Evolutionary conservation across 2,329 filamentous ascomycete species (phyloP).

Genomic region (Colletotrichum kahawae): DNA sequence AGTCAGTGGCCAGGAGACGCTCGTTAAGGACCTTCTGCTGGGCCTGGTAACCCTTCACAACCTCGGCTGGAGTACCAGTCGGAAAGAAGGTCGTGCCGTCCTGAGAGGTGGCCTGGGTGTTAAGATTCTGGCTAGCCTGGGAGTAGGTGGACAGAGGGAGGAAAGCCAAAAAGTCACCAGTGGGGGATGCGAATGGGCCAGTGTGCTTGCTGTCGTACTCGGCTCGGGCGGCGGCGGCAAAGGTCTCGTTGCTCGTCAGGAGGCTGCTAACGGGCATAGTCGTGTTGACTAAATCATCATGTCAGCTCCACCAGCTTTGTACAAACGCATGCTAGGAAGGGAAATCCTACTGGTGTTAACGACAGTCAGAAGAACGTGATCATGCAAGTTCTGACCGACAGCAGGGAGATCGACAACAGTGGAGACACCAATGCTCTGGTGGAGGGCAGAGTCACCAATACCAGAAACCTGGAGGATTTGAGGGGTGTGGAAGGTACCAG

Average conservation of each 20-base stretch:
- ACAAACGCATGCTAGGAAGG: not conserved
- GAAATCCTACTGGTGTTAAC: conserved; percentile 7
- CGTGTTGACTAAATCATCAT: conserved; percentile 1
- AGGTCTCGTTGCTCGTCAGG: conserved; percentile 36
- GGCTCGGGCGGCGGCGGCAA: conserved; percentile 33
- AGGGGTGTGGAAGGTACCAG: conserved; percentile 44
- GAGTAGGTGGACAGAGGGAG: conserved; percentile 32
- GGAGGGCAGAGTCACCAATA: conserved; percentile 38
- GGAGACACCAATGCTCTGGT: conserved; percentile 10
- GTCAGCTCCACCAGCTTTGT: not conserved
- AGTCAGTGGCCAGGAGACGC: conserved; percentile 31
- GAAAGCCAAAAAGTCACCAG: conserved; percentile 22
- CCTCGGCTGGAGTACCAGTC: conserved; percentile 33
- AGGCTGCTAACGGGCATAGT: conserved; percentile 17
- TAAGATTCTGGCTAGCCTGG: conserved; percentile 24
- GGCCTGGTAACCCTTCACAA: conserved; percentile 40
- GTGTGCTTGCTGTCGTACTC: conserved; percentile 33
- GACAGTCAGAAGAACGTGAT: conserved; percentile 14
- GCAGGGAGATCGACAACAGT: conserved; percentile 19
- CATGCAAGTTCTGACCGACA: conserved; percentile 23
- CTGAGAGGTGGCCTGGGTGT: conserved; percentile 34
- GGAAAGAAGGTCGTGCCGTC: conserved; percentile 39
- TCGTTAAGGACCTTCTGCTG: conserved; percentile 37
- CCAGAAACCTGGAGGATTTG: conserved; percentile 56
- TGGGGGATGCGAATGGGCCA: conserved; percentile 34